Conservation (phyloP, 2,329 filamentous ascomycete species). For the Colletotrichum horii region DNA sequence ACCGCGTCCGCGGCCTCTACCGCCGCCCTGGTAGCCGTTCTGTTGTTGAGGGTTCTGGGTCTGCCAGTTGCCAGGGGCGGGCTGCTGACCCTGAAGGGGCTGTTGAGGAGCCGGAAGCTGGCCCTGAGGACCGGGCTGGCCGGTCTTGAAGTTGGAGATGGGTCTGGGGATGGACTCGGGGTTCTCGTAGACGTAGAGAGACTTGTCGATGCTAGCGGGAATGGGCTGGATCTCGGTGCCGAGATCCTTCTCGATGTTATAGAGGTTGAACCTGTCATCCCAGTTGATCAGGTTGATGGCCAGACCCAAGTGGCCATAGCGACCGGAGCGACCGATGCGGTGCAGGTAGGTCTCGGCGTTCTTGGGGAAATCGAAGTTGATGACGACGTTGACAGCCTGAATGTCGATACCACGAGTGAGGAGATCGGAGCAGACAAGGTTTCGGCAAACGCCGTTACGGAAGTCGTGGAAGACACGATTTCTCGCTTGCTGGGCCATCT, state of each 20-base stretch:
- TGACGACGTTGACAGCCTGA: conserved; percentile 98
- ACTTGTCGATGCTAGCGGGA: conserved; percentile 93
- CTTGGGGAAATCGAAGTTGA: conserved; percentile 99
- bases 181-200: conserved; percentile 96
- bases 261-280: conserved; percentile 98
- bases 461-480: conserved; percentile 99
- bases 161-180: conserved; percentile 94
- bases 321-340: conserved; percentile 95
- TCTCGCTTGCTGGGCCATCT: conserved; percentile 95
- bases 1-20: conserved; percentile 29
- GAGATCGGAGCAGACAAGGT: conserved; percentile 96
- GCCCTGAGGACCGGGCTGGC: conserved; percentile 29
- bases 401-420: conserved; percentile 99
- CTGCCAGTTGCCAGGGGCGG: conserved; percentile 30
- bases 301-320: conserved; percentile 94
- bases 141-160: conserved; percentile 53
- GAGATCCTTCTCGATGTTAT: conserved; percentile 97
- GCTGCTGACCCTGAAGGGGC: conserved; percentile 29
- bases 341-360: conserved; percentile 99
- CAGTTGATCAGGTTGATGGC: conserved; percentile 99
- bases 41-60: conserved; percentile 33
- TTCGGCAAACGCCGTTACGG: conserved; percentile 95
- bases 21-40: conserved; percentile 35
- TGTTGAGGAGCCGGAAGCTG: conserved; percentile 24
- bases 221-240: conserved; percentile 99